Evolutionary conservation across 495 filamentous ascomycete species (phyloP).

Genomic region (Parachaetomium inaequale): DNA sequence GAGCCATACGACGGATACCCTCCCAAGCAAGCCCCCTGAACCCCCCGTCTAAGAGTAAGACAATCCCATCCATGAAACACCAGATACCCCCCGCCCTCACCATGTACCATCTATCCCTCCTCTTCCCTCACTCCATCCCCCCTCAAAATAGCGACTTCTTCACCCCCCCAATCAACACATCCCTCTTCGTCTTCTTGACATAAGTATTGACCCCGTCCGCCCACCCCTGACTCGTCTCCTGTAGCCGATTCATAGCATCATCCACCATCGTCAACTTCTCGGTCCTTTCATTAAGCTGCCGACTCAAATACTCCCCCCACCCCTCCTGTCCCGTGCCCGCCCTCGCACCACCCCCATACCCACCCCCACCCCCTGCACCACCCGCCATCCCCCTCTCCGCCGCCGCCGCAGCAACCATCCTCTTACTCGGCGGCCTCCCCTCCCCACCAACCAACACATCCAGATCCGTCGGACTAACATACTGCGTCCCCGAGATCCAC

Average conservation of each 20-base stretch:
- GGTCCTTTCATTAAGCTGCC: conserved; percentile 83
- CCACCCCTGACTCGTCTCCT: conserved; percentile 75
- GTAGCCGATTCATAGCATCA: conserved; percentile 76
- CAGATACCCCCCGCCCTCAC: neutral
- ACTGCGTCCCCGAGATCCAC: conserved; percentile 95
- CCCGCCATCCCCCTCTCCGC: conserved; percentile 38
- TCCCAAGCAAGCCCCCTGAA: neutral
- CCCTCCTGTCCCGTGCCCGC: conserved; percentile 43
- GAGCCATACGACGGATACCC: no score
- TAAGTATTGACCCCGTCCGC: conserved; percentile 83
- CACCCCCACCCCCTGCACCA: conserved; percentile 52
- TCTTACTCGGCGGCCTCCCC: conserved; percentile 76
- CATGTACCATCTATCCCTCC: neutral
- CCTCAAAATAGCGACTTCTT: conserved; percentile 43
- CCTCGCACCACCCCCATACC: conserved; percentile 46
- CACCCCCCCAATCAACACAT: conserved; percentile 63
- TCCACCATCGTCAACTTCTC: conserved; percentile 78
- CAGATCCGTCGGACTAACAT: conserved; percentile 83
- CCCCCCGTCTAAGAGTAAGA: neutral
- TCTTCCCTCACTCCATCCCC: neutral
- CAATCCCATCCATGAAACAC: neutral
- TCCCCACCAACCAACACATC: conserved; percentile 88
- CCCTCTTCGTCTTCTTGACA: conserved; percentile 79
- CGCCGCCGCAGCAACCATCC: conserved; percentile 55
- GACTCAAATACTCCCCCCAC: conserved; percentile 64